A percentile compares a stretch with the other conserved stretches of the same genome.
These are phyloP conservation scores for Lachnellula hyalina DNA, from an alignment of 2,329 filamentous ascomycete species.

Conservation along the genomic window DNA sequence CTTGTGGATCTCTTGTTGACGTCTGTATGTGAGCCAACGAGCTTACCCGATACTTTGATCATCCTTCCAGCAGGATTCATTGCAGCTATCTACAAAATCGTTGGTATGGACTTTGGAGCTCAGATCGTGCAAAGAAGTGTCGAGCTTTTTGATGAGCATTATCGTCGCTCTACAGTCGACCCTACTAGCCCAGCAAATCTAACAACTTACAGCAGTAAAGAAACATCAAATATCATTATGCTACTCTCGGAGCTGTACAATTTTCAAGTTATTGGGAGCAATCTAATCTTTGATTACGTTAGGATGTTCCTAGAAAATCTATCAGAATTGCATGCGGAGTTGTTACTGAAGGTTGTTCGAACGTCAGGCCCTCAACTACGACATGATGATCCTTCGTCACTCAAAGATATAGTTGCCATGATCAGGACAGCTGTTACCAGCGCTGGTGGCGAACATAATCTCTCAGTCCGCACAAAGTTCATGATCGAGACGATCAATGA, in stretches of 20 bases:
- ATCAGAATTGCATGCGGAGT: constrained; percentile 81
- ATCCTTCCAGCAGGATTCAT: constrained; percentile 88
- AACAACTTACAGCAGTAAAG: constrained; percentile 43
- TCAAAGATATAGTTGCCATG: constrained; percentile 82
- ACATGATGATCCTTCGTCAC: constrained; percentile 78
- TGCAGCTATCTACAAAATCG: constrained; percentile 77
- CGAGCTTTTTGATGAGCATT: constrained; percentile 65
- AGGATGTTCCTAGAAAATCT: constrained; percentile 69
- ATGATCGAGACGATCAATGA: constrained; percentile 97
- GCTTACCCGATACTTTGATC: constrained; percentile 80
- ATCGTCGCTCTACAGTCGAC: constrained; percentile 39
- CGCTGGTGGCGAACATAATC: constrained; percentile 59
- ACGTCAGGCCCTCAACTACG: constrained; percentile 77
- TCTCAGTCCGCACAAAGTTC: constrained; percentile 87
- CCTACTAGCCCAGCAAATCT: constrained; percentile 28
- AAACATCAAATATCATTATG: constrained; percentile 71
- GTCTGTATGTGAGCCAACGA: constrained; percentile 74
- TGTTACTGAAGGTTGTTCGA: constrained; percentile 78
- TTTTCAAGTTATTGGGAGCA: constrained; percentile 79
- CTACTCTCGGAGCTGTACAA: constrained; percentile 85
- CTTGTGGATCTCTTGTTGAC: constrained; percentile 72
- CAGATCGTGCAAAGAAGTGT: constrained; percentile 77
- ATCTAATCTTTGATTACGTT: constrained; percentile 87
- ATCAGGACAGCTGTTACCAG: constrained; percentile 68
- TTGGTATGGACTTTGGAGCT: constrained; percentile 85